These are phyloP conservation scores for Mallotus nudiflorus DNA, from an alignment of 345 rosid genomes.

Conservation along the genomic window DNA sequence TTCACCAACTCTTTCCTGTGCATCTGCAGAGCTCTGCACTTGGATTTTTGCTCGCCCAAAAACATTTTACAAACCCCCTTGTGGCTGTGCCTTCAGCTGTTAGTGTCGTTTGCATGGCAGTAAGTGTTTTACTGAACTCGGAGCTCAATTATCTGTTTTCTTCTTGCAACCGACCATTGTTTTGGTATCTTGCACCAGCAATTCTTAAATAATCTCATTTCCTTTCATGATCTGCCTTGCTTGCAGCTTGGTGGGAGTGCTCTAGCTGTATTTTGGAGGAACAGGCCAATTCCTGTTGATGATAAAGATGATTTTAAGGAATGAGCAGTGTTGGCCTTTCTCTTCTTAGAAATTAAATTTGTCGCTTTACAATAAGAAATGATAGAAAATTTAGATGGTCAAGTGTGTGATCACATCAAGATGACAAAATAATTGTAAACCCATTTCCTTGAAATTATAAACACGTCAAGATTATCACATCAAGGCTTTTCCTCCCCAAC, in stretches of 20 bases:
- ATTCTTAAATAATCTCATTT: background rate
- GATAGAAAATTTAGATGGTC: too few relatives aligned
- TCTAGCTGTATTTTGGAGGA: slow-evolving; percentile 93
- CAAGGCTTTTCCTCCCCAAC: too few relatives aligned
- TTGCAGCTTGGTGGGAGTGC: slow-evolving; percentile 96
- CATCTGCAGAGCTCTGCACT: slow-evolving; percentile 85
- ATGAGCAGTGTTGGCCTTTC: slow-evolving; percentile 21
- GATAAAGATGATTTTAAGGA: slow-evolving; percentile 95
- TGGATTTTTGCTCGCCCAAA: slow-evolving; percentile 93
- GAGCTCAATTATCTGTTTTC: background rate
- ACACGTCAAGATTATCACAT: too few relatives aligned
- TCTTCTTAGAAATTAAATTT: background rate
- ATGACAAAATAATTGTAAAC: too few relatives aligned
- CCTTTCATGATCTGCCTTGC: background rate
- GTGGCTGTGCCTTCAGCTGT: slow-evolving; percentile 98
- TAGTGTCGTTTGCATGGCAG: slow-evolving; percentile 98
- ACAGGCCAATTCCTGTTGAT: slow-evolving; percentile 62
- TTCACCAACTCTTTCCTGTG: slow-evolving; percentile 1
- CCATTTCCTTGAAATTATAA: too few relatives aligned
- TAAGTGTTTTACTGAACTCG: slow-evolving; percentile 32
- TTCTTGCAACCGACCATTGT: background rate
- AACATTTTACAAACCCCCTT: slow-evolving; percentile 87
- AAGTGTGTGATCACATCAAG: too few relatives aligned
- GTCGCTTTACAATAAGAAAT: too few relatives aligned
- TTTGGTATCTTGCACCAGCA: background rate